A percentile compares a stretch with the other conserved stretches of the same genome.
Evolutionary conservation across 805 yeast genomes (phyloP).

Genomic region (Candida sakaeoensis): DNA sequence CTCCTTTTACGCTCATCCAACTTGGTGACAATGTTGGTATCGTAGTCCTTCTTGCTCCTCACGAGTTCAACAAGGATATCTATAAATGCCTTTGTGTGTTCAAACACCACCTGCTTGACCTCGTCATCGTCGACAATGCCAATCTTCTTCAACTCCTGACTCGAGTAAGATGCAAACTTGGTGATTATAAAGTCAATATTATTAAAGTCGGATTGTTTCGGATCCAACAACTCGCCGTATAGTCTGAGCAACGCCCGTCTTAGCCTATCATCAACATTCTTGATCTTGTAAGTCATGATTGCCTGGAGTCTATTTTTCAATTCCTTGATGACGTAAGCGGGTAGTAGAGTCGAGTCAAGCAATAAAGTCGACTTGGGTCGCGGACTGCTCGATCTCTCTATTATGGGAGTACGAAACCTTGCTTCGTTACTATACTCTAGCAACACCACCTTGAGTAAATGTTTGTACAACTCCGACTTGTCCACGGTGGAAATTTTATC

Average conservation of each 20-base stretch:
- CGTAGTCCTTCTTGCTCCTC: constrained; percentile 27
- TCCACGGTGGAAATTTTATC: constrained; percentile 12
- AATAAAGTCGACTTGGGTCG: constrained; percentile 3
- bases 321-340: constrained; percentile 33
- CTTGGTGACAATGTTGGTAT: constrained; percentile 37
- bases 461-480: constrained; percentile 40
- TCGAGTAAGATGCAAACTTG: constrained; percentile 50
- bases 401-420: constrained; percentile 43
- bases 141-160: constrained; percentile 47
- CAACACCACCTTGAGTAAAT: constrained; percentile 51
- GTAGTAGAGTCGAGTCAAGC: constrained; percentile 29
- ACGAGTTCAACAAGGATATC: constrained; percentile 34
- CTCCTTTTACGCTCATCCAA: constrained; percentile 23
- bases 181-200: constrained; percentile 45
- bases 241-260: constrained; percentile 58
- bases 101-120: constrained; percentile 29
- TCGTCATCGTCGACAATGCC: constrained; percentile 28
- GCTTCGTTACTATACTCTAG: constrained; percentile 64
- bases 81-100: constrained; percentile 35
- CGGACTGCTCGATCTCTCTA: constrained; percentile 6
- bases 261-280: constrained; percentile 43
- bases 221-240: constrained; percentile 57
- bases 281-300: constrained; percentile 44
- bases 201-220: constrained; percentile 34
- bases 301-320: constrained; percentile 41